phyloP scores from a whole-genome alignment of 2,329 filamentous ascomycete genomes.

The Aspergillus brasiliensis region DNA sequence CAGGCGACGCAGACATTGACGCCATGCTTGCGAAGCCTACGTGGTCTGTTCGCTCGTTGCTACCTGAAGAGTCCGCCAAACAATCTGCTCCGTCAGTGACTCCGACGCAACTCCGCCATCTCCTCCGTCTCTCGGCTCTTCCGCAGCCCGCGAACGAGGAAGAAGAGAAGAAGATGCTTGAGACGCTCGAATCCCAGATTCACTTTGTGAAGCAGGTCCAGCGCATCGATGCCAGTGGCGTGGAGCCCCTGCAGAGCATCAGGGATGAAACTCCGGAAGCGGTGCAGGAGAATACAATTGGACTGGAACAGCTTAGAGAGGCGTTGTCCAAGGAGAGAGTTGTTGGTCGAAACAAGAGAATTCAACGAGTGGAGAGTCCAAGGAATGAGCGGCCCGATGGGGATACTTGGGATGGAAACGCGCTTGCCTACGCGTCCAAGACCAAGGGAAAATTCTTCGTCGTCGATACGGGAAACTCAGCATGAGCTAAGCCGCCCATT shows the following conservation, averaged over 20 bases:
- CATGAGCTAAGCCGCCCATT: background rate
- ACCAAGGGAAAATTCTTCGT: conserved; percentile 75
- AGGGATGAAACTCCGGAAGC: conserved; percentile 65
- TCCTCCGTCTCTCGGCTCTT: conserved; percentile 86
- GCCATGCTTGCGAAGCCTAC: conserved; percentile 67
- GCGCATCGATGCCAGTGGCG: conserved; percentile 69
- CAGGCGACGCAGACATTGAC: conserved; percentile 32
- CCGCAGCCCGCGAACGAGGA: conserved; percentile 65
- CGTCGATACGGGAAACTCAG: conserved; percentile 55
- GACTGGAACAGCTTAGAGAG: conserved; percentile 38
- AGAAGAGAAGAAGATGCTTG: conserved; percentile 71
- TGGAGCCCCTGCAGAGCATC: conserved; percentile 75
- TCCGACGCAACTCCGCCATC: conserved; percentile 71
- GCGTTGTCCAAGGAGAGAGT: conserved; percentile 44
- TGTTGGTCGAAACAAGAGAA: conserved; percentile 48
- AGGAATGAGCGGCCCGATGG: conserved; percentile 42
- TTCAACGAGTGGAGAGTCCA: conserved; percentile 43
- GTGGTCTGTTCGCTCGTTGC: conserved; percentile 80
- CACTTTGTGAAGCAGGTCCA: conserved; percentile 90
- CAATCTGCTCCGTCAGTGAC: conserved; percentile 53
- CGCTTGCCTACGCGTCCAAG: conserved; percentile 65
- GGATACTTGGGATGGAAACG: conserved; percentile 68
- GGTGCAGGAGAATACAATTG: conserved; percentile 42
- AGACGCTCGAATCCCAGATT: conserved; percentile 77
- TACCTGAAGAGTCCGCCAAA: conserved; percentile 52